Evolutionary conservation across 768 basidiomycete genomes (phyloP).

Genomic region (Collybia mongolica): DNA sequence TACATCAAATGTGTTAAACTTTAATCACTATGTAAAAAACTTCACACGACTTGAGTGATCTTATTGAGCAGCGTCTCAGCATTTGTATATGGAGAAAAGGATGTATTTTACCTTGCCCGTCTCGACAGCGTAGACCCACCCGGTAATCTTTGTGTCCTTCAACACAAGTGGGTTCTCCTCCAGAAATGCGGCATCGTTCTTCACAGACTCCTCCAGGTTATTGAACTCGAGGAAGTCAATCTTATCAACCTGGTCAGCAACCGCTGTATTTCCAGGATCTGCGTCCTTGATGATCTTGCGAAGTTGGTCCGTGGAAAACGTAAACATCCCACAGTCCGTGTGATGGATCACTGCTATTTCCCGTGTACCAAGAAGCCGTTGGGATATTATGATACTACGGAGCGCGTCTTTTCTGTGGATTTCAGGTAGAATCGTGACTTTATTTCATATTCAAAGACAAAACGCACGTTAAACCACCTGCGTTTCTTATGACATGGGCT

Average conservation of each 20-base stretch:
- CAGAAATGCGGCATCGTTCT: slow-evolving; percentile 57
- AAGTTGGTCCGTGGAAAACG: slow-evolving; percentile 52
- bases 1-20: too few species aligned
- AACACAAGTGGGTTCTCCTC: slow-evolving; percentile 55
- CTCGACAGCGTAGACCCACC: slow-evolving; percentile 68
- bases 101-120: slow-evolving; percentile 18
- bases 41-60: too few species aligned
- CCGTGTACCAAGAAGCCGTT: slow-evolving; percentile 67
- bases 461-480: slow-evolving; percentile 58
- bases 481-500: slow-evolving; percentile 73
- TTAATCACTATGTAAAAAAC: too few species aligned
- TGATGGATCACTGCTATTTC: slow-evolving; percentile 73
- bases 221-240: slow-evolving; percentile 59
- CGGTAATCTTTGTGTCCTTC: slow-evolving; percentile 52
- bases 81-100: too few species aligned
- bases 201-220: slow-evolving; percentile 50
- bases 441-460: not conserved
- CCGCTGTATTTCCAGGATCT: slow-evolving; percentile 30
- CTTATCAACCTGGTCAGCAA: slow-evolving; percentile 30
- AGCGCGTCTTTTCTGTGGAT: slow-evolving; percentile 56
- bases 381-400: slow-evolving; percentile 67
- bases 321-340: slow-evolving; percentile 72
- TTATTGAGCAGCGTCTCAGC: too few species aligned
- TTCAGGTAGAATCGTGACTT: not conserved
- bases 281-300: slow-evolving; percentile 48